Evolutionary conservation across 179 eudicot genomes (phyloP), one percentile per base, ranked within the genome.

Genomic region (Silene vulgaris): DNA sequence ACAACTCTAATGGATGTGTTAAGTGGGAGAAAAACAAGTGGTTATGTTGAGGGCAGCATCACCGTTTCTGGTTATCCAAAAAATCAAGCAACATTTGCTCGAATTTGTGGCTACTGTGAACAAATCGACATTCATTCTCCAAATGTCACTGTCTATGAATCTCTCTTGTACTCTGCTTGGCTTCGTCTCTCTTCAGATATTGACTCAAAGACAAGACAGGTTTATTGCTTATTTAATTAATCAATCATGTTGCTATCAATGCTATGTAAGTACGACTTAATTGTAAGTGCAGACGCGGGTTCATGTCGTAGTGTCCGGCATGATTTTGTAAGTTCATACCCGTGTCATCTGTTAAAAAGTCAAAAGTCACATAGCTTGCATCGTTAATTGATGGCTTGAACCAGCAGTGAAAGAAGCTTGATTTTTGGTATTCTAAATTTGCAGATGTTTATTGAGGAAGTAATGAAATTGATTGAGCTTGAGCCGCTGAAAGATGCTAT

Each of bases 121-220:
- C 97, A 92, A 72, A 87, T 74, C 16, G 97, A 92, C 45, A 87
- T 88, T 50, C 97, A 91, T 85, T 91, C 97, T 28, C 97, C 97
- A 3, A 76, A 85, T 59, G 87, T 92, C 9, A 92, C 97, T 23
- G 90, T 92, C n/a, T 87, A 90, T 80, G 97, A 92, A 76, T 92
- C 97, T 40, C 83, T 92, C 16, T 19, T 88, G 30, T 90, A 85
- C 81, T 92, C 97, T 1, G 93, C 96, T 2, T 90, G 90, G 90
- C 87, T 92, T 67, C 96, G 96, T 54, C 91, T 92, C 67, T 69
- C 92, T 28, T 62, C 86, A 21, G 88, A 89, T 16, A 80, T 90
- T 4, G 76, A 85, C 71, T 26, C 79, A 32, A 74, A 82, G 26
- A 85, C 91, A 62, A 76, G 86, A 29, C 83, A 88, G 90, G 96